Base-by-base conservation (phyloP, 2,329 filamentous ascomycete genomes). In the Mycocentrospora acerina region DNA sequence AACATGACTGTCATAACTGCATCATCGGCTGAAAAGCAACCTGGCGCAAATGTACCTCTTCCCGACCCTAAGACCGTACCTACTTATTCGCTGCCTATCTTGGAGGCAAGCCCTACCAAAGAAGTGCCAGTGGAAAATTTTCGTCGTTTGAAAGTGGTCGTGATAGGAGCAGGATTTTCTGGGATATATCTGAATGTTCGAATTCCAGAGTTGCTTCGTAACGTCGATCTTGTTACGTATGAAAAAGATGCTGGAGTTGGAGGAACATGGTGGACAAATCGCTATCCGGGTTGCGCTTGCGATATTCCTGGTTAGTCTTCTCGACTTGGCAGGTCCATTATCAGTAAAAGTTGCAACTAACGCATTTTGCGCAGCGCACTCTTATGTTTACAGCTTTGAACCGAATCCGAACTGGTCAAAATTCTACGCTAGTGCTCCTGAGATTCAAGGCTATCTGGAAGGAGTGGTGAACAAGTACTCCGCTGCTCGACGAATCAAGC, bases 111-210 rank as follows among this genome's bases (percentile, higher is more conserved):
- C n/a, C n/a, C n/a, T n/a, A 36, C 72, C 3, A 61, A 64, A 32
- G 65, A 72, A 35, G 42, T 46, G 2, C 64, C 68, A 0, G 55
- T 73, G n/a, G 71, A 74, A 35, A 71, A 72, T 36, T 56, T 65
- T 26, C 59, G 71, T 6, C 67, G 59, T 4, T 53, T 74, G 16
- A 70, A 62, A 32, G 68, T 73, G 27, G 69, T 73, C 35, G 66
- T 72, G 4, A 71, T 74, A 17, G 70, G 70, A 19, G 70, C 69
- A 25, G 70, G 70, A 1, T 72, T 68, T 32, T 71, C 68, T 0
- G 69, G 70, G 13, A 68, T 74, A 7, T 73, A 72, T 37, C 62
- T 61, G 25, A 69, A 68, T 3, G 73, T 73, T 34, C 58, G 71
- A 5, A 69, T 73, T 44, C 69, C 70, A 1, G 68, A 73, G 42